Evolutionary conservation across 2,329 filamentous ascomycete genomes (phyloP).

Genomic region (Sporothrix pallida): DNA sequence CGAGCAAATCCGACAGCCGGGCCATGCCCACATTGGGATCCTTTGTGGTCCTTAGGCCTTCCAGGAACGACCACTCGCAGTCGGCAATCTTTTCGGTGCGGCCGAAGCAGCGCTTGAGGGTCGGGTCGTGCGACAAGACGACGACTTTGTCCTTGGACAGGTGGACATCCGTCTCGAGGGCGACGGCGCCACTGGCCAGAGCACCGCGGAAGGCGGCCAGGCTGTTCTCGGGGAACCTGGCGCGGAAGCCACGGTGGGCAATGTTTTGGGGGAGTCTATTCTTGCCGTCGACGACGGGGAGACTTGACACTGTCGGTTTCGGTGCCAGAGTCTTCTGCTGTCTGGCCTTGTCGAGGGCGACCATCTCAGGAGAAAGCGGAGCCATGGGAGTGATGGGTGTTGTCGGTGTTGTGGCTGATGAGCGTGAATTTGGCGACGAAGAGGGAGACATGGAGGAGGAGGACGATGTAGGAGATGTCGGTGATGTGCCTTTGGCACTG

Average conservation of each 20-base stretch:
- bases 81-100: conserved; percentile 73
- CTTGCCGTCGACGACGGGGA: background rate
- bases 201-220: conserved; percentile 60
- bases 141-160: conserved; percentile 81
- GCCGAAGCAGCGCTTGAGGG: conserved; percentile 82
- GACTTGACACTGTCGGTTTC: background rate
- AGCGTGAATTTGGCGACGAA: background rate
- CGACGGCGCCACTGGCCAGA: conserved; percentile 59
- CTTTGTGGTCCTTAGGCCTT: conserved; percentile 68
- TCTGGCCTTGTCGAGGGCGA: background rate
- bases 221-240: conserved; percentile 81
- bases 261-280: conserved; percentile 68
- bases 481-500: background rate
- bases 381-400: conserved; percentile 17
- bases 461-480: background rate
- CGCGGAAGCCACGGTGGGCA: conserved; percentile 80
- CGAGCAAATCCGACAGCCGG: conserved; percentile 73
- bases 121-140: conserved; percentile 82
- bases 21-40: conserved; percentile 72
- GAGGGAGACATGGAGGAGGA: background rate
- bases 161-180: conserved; percentile 87
- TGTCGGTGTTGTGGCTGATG: background rate
- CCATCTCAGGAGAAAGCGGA: background rate
- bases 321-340: background rate
- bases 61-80: conserved; percentile 76